Evolutionary conservation across 2,329 filamentous ascomycete genomes (phyloP).

Genomic region (Ceratocystis huliohia): DNA sequence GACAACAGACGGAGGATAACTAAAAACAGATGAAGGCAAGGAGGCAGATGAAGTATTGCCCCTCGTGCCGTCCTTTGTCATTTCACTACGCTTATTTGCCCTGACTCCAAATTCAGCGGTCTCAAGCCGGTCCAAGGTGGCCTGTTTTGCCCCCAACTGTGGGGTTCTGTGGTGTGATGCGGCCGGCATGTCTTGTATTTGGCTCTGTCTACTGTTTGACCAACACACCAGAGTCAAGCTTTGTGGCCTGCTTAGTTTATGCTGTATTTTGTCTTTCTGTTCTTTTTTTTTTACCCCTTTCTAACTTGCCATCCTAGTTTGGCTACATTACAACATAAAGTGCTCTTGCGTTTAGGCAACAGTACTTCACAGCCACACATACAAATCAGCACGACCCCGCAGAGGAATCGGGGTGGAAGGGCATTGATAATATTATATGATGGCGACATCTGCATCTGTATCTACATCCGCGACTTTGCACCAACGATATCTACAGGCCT

Average conservation of each 20-base stretch:
- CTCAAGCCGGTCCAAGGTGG: conserved; percentile 11
- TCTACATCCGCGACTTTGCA: too few relatives aligned
- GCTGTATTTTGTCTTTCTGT: background rate
- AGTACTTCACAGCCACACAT: background rate
- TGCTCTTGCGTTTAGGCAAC: background rate
- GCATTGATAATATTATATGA: too few relatives aligned
- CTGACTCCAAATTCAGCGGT: background rate
- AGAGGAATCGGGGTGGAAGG: too few relatives aligned
- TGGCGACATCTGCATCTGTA: too few relatives aligned
- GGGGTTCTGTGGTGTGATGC: conserved; percentile 11
- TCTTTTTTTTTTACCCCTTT: background rate
- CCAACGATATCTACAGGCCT: too few relatives aligned
- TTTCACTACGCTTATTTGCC: background rate
- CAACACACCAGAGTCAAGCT: background rate
- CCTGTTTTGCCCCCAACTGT: conserved; percentile 12
- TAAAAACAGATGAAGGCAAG: too few relatives aligned
- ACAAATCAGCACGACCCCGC: background rate
- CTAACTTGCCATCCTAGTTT: background rate
- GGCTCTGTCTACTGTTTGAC: background rate
- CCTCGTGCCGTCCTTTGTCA: background rate
- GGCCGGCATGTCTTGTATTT: background rate
- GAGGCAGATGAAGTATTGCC: too few relatives aligned
- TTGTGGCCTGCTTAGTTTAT: background rate
- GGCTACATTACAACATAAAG: background rate
- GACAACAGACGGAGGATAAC: background rate